Evolutionary conservation across 495 filamentous ascomycete genomes (phyloP).

Genomic region (Trichoderma asperelloides): DNA sequence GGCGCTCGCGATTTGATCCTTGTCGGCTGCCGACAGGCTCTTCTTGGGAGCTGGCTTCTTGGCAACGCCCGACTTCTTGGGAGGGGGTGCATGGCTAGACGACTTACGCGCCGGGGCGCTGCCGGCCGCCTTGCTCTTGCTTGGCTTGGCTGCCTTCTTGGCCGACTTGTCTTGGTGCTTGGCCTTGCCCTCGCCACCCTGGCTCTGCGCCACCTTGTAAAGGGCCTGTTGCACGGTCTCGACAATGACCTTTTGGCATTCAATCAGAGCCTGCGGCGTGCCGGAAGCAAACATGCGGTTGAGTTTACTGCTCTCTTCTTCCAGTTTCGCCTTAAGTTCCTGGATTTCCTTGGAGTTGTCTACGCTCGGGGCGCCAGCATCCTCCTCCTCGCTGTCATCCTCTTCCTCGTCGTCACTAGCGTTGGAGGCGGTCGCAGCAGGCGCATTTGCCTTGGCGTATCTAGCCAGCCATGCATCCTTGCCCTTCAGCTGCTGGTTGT

Average conservation of each 20-base stretch:
- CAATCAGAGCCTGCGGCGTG: slow-evolving; percentile 50
- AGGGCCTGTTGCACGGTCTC: slow-evolving; percentile 38
- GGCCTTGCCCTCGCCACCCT: slow-evolving; percentile 22
- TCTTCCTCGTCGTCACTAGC: slow-evolving; percentile 38
- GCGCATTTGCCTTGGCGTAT: slow-evolving; percentile 53
- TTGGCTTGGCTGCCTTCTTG: slow-evolving; percentile 32
- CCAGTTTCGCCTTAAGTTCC: slow-evolving; percentile 30
- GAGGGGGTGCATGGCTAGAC: slow-evolving; percentile 24
- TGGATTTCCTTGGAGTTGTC: slow-evolving; percentile 16
- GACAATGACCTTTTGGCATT: slow-evolving; percentile 45
- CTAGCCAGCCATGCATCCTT: slow-evolving; percentile 70
- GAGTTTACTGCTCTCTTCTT: slow-evolving; percentile 53
- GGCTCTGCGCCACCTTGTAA: slow-evolving; percentile 38
- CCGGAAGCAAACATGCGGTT: slow-evolving; percentile 60
- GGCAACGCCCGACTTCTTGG: slow-evolving; percentile 35
- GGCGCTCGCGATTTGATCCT: slow-evolving; percentile 74
- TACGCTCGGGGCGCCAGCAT: not conserved
- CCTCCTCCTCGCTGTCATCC: slow-evolving; percentile 27
- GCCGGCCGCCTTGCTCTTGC: slow-evolving; percentile 23
- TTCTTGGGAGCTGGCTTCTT: slow-evolving; percentile 42
- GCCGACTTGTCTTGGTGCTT: slow-evolving; percentile 29
- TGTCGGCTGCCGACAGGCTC: slow-evolving; percentile 58
- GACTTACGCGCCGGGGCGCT: slow-evolving; percentile 23
- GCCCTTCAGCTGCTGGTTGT: slow-evolving; percentile 60
- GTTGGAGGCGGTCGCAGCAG: slow-evolving; percentile 15